Evolutionary conservation across 345 rosid genomes (phyloP).

Genomic region (Trapa incisa): DNA sequence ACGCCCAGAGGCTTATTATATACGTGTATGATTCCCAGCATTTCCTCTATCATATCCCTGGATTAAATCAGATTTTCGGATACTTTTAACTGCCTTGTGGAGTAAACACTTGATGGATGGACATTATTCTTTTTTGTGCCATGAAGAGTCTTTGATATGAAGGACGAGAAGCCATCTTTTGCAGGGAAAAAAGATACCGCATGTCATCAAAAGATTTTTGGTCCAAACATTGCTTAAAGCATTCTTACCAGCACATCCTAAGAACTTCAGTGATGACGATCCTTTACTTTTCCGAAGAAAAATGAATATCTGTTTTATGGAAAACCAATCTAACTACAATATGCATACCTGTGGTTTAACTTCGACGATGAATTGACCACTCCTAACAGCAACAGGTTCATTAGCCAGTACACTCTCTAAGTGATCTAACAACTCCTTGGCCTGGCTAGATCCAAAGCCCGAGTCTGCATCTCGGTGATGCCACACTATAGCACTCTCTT

Average conservation of each 20-base stretch:
- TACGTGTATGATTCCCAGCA: neutral
- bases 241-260: neutral
- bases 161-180: neutral
- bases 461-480: constrained; percentile 67
- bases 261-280: neutral
- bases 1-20: neutral
- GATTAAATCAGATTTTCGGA: neutral
- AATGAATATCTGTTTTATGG: neutral
- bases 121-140: neutral
- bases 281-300: neutral
- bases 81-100: neutral
- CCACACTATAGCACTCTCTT: constrained; percentile 73
- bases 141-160: neutral
- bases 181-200: neutral
- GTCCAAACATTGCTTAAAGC: neutral
- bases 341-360: constrained; percentile 58
- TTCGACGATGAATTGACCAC: constrained; percentile 66
- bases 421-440: constrained; percentile 70
- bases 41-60: neutral
- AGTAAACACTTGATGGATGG: neutral
- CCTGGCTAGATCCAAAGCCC: constrained; percentile 66
- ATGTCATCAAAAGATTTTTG: neutral
- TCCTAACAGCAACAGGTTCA: constrained; percentile 60
- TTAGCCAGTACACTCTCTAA: constrained; percentile 66
- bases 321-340: neutral